Evolutionary conservation across 106 monocot genomes (phyloP).

Genomic region (Allium fistulosum): DNA sequence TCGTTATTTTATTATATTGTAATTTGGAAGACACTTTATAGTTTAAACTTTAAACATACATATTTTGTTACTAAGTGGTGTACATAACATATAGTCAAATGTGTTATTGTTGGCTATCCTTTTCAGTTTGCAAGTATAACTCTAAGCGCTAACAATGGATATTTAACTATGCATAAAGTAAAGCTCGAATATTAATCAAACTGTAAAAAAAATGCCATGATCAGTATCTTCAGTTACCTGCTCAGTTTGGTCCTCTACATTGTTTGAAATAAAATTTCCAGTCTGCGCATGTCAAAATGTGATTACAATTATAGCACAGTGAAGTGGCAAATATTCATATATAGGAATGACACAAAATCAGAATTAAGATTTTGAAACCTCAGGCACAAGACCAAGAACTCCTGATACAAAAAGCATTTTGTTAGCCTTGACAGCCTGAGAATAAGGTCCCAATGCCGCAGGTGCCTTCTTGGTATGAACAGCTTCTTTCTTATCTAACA

Average conservation of each 20-base stretch:
- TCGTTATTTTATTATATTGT: not conserved
- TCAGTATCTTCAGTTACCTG: not conserved
- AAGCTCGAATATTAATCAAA: too few relatives aligned
- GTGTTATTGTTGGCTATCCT: too few relatives aligned
- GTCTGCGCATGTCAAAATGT: not conserved
- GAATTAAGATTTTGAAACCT: slow-evolving; percentile 33
- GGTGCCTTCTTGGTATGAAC: slow-evolving; percentile 87
- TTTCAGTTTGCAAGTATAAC: too few relatives aligned
- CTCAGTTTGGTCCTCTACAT: slow-evolving; percentile 9
- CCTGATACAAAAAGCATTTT: slow-evolving; percentile 94
- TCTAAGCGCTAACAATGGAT: too few relatives aligned
- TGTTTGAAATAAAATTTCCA: slow-evolving; percentile 4
- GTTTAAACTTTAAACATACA: not conserved
- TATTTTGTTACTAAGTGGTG: not conserved
- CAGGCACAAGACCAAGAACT: slow-evolving; percentile 81
- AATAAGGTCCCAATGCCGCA: slow-evolving; percentile 92
- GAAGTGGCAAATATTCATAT: not conserved
- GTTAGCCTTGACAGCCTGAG: slow-evolving; percentile 90
- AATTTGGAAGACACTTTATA: not conserved
- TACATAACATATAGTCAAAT: too few relatives aligned
- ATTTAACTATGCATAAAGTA: too few relatives aligned
- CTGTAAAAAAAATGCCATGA: not conserved
- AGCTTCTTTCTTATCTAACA: slow-evolving; percentile 62
- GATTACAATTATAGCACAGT: not conserved
- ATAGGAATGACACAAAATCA: not conserved